These are phyloP conservation scores for Trichophyton schoenleinii DNA, from an alignment of 2,329 filamentous ascomycete genomes.

Conservation along the genomic window DNA sequence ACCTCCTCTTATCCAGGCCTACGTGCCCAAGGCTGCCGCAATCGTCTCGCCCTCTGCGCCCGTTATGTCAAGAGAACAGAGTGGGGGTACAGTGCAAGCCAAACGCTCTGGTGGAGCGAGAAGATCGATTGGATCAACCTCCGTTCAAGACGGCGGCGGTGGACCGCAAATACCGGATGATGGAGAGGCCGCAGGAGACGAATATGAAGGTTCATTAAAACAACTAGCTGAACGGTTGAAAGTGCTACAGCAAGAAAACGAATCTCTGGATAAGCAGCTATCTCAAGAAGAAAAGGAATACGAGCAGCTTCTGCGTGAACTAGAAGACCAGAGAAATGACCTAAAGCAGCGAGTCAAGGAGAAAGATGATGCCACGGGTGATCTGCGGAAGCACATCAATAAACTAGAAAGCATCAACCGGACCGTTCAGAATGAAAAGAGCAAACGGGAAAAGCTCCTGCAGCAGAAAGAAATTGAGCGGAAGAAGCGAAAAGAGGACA, in stretches of 20 bases:
- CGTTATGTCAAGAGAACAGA: slow-evolving; percentile 53
- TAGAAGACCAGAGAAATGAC: slow-evolving; percentile 66
- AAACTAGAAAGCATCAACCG: slow-evolving; percentile 71
- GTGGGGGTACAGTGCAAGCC: slow-evolving; percentile 39
- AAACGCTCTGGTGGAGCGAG: slow-evolving; percentile 60
- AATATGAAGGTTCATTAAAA: slow-evolving; percentile 56
- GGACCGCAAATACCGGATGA: slow-evolving; percentile 29
- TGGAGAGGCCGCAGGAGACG: slow-evolving; percentile 32
- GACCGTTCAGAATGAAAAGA: slow-evolving; percentile 62
- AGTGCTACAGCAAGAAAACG: slow-evolving; percentile 66
- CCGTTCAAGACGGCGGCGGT: slow-evolving; percentile 29
- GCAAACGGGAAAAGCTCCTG: slow-evolving; percentile 57
- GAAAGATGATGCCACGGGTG: slow-evolving; percentile 80
- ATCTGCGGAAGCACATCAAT: slow-evolving; percentile 68
- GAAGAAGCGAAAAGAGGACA: slow-evolving; percentile 49
- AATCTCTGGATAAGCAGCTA: slow-evolving; percentile 60
- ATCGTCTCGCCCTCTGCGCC: slow-evolving; percentile 50
- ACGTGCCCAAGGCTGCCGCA: slow-evolving; percentile 41
- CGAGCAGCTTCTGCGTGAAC: slow-evolving; percentile 49
- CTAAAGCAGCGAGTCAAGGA: slow-evolving; percentile 68
- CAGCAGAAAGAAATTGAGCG: slow-evolving; percentile 50
- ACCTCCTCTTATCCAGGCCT: slow-evolving; percentile 39
- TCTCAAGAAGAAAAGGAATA: slow-evolving; percentile 57
- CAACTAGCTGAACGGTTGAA: slow-evolving; percentile 74
- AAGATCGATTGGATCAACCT: slow-evolving; percentile 58